phyloP scores from a whole-genome alignment of 306 rosid species.

The Cucumis hystrix region DNA sequence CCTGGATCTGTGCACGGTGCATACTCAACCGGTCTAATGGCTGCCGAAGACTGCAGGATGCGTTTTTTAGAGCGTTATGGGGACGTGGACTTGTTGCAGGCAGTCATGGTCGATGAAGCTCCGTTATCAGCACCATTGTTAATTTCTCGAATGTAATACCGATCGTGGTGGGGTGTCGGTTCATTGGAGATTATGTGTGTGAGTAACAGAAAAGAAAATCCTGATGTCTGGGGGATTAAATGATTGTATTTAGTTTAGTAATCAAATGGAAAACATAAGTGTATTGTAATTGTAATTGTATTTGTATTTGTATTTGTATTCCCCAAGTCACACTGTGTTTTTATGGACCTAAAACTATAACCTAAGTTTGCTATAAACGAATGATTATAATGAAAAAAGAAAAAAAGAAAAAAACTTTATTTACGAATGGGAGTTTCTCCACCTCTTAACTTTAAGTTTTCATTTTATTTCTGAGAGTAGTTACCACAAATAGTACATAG shows the following conservation, averaged over 20 bases:
- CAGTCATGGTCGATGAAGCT: slow-evolving; percentile 65
- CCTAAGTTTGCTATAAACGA: not conserved
- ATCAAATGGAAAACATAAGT: not conserved
- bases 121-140: slow-evolving; percentile 44
- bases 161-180: not conserved
- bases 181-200: not conserved
- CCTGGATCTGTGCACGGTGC: slow-evolving; percentile 98
- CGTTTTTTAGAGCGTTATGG: slow-evolving; percentile 88
- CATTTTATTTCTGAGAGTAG: no score
- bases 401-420: not conserved
- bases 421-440: not conserved
- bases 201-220: not conserved
- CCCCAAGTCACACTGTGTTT: not conserved
- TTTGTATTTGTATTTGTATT: not conserved
- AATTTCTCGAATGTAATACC: slow-evolving; percentile 67
- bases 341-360: not conserved
- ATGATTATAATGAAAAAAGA: not conserved
- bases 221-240: not conserved
- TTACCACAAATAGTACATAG: no score
- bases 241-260: not conserved
- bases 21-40: slow-evolving; percentile 78
- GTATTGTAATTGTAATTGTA: not conserved
- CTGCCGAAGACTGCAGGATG: slow-evolving; percentile 97
- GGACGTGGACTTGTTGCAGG: slow-evolving; percentile 68
- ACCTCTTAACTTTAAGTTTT: no score